Base-by-base conservation (phyloP, 306 rosid genomes). In the Carpinus fangiana region DNA sequence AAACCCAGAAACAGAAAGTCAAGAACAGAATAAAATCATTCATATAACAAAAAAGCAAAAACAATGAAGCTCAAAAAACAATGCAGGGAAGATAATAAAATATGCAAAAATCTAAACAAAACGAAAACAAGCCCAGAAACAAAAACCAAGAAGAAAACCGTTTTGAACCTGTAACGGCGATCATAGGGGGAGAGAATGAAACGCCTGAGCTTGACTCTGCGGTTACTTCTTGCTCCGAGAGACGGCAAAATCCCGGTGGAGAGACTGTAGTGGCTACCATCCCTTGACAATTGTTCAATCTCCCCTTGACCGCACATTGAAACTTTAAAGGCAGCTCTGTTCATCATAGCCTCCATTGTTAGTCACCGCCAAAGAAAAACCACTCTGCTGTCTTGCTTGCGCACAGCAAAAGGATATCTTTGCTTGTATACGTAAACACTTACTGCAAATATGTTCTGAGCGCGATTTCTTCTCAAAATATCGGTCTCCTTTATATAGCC, bases 221-320 rank as follows among this genome's bases (percentile, higher is more conserved):
- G 92, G 31, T 66, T 81, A 43, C 93, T 89, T 81, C 87, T 76
- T 14, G 96, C 98, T 0, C 98, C 99, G 3, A 96, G 94, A 5
- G 99, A 87, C 2, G 99, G 99, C 20, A 96, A 72, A 18, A 96
- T 81, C 0, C 93, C 98, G 10, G 90, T 91, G 0, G 97, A 59
- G 23, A 95, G 91, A 26, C 98, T 95, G 65, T 86, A 91, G 4
- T 93, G 96, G 69, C 96, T 93, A 12, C 97, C 97, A 46, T 96
- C 98, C 43, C 94, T 82, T 1, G 99, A 91, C 18, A 88, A 20
- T 51, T 70, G 86, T 12, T 96, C 96, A 0, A 91, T 14, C 84
- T 91, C 90, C 48, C 89, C 88, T 72, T 91, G 69, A 0, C 90
- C 89, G 43, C 96, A 91, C 82, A 89, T 76, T 4, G 85, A 61